Evolutionary conservation across 2,329 filamentous ascomycete species (phyloP), one percentile per base, ranked within the genome.

Genomic region (Ceratocystis ficicola): DNA sequence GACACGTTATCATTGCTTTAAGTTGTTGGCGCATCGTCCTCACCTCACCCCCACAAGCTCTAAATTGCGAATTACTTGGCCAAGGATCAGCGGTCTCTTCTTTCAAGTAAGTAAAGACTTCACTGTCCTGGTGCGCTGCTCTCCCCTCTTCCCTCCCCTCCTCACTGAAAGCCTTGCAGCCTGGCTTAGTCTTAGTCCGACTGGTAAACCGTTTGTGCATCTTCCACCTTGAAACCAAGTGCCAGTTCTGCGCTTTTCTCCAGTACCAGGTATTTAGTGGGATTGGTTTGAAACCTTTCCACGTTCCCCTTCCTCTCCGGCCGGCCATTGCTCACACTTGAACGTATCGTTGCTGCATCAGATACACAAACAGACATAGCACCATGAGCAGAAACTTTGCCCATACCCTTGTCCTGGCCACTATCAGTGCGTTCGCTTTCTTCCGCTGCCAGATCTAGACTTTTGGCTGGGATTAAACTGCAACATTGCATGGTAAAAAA

Each of bases 381-480:
- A 57, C 52, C 28, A 32, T 8, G n/a, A 32, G 15, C 55, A 59
- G 55, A 36, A 15, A 59, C 32, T 59, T 17, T 36, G 28, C n/a
- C 28, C 55, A 20, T 36, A 59, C 55, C 55, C 55, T 59, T 36
- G 55, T 25, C 55, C 55, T 7, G 55, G 55, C 55, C 55, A 59
- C n/a, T n/a, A 59, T 63, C 61, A 63, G 61, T 63, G 61, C 61
- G 61, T 20, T 63, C 61, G 61, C 61, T 48, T 63, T 63, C 61
- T 63, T 41, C 61, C 61, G 61, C 61, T 63, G 44, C 61, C 55
- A 59, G 55, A 59, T 59, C 55, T 15, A 32, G 55, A 32, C 55
- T 32, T 15, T n/a, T 59, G 55, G 55, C 55, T 59, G 55, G 55
- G 55, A 59, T 59, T 59, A 59, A 36, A 59, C 55, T 59, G 55